Conservation (phyloP, 768 basidiomycete species). For the Termitomyces sp. region DNA sequence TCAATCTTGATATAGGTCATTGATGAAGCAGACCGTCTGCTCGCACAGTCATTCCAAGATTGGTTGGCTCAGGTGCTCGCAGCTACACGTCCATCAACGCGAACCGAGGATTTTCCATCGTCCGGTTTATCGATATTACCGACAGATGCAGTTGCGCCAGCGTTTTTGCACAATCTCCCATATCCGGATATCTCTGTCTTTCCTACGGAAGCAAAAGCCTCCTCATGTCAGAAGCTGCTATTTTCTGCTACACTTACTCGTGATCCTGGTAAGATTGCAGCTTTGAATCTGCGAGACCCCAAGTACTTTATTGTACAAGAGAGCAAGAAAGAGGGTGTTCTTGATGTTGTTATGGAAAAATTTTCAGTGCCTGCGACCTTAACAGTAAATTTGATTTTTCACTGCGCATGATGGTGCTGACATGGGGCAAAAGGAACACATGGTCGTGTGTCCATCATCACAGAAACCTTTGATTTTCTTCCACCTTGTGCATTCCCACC, state of each 20-base stretch:
- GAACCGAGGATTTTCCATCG: background rate
- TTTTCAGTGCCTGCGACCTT: slow-evolving; percentile 80
- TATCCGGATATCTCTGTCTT: slow-evolving; percentile 39
- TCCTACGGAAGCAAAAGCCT: slow-evolving; percentile 47
- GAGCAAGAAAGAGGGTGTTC: slow-evolving; percentile 28
- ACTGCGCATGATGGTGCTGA: background rate
- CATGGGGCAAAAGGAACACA: slow-evolving; percentile 61
- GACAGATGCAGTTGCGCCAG: slow-evolving; percentile 60
- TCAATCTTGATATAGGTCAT: slow-evolving; percentile 58
- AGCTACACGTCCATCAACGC: slow-evolving; percentile 46
- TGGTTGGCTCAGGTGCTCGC: slow-evolving; percentile 83
- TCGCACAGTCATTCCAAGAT: slow-evolving; percentile 94
- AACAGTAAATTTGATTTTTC: slow-evolving; percentile 37
- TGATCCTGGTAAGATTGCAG: slow-evolving; percentile 89
- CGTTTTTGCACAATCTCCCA: slow-evolving; percentile 40
- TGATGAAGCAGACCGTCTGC: slow-evolving; percentile 95
- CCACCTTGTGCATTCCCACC: slow-evolving; percentile 64
- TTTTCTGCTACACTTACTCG: slow-evolving; percentile 95
- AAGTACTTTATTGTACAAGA: slow-evolving; percentile 86
- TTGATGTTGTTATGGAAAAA: slow-evolving; percentile 63
- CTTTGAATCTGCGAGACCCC: slow-evolving; percentile 70
- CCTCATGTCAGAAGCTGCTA: slow-evolving; percentile 88
- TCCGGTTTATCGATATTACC: background rate
- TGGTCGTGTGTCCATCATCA: slow-evolving; percentile 72
- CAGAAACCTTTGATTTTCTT: slow-evolving; percentile 89